Evolutionary conservation across 371 early-diverging fungal species (phyloP), one percentile per base, ranked within the genome.

Genomic region (Polyrhizophydium stewartii): DNA sequence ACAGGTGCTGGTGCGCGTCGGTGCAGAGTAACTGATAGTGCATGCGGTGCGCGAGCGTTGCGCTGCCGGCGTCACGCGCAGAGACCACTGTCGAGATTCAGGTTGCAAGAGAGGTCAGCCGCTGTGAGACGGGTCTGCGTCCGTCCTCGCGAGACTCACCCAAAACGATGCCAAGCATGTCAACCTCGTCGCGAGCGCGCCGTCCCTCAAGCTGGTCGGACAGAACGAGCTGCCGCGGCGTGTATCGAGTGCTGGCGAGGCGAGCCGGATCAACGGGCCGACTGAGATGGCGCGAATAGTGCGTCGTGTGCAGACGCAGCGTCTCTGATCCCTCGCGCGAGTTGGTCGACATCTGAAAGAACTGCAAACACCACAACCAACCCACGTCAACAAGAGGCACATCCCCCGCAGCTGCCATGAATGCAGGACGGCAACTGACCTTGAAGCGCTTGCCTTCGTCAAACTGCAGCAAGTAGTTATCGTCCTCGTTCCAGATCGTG

Each of bases 361-460:
- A 77, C 31, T 72, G 56, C 9, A 85, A 57, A 69, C 75, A 71
- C 35, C 58, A 72, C n/a, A n/a, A n/a, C n/a, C 1, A 72, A 43
- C 1, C 50, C 55, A 55, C 70, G 72, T 21, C 72, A 64, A 30
- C 51, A 45, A 3, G 38, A 30, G 41, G 38, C 22, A 49, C 0
- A 71, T 69, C 65, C 73, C 70, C 10, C 45, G 32, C 21, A 75
- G 60, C 52, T 72, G 72, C 10, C 27, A 12, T 49, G 52, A 24
- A 30, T 59, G 13, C 16, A n/a, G 33, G 33, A 13, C 30, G 0
- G 21, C 16, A 28, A 27, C 19, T 19, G 9, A 1, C 84, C 62
- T 75, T 71, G 50, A 78, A 71, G 22, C 87, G 76, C 40, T 69
- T 73, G 0, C 87, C 87, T 73, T 87, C 87, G 16, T 69, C 58